Conservation (phyloP, 345 rosid genomes). For the Jatropha curcas region DNA sequence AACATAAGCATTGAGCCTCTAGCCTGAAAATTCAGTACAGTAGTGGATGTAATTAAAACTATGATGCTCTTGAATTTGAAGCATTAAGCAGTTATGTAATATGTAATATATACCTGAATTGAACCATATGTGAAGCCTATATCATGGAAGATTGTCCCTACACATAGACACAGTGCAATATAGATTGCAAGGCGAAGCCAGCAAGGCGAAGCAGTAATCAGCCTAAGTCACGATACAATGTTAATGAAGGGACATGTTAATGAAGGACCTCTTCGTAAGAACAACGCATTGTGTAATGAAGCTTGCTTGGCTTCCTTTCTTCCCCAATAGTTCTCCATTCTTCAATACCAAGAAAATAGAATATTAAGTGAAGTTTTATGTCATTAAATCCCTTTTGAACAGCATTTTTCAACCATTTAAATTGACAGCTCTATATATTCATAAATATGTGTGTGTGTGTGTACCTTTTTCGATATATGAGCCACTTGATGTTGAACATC, state of each 20-base stretch:
- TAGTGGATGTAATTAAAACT: no score
- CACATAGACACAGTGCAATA: slow-evolving; percentile 46
- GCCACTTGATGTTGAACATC: not conserved
- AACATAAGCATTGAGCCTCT: slow-evolving; percentile 53
- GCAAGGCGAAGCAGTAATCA: slow-evolving; percentile 65
- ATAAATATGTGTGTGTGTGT: no score
- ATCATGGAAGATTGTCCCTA: slow-evolving; percentile 45
- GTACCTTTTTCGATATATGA: not conserved
- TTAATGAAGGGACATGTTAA: slow-evolving; percentile 63
- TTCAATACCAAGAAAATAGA: slow-evolving; percentile 10
- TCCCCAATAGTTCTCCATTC: slow-evolving; percentile 27
- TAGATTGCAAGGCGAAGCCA: slow-evolving; percentile 63
- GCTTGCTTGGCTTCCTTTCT: slow-evolving; percentile 43
- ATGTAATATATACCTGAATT: slow-evolving; percentile 44
- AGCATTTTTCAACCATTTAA: not conserved
- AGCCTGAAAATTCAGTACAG: slow-evolving; percentile 29
- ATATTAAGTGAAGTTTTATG: no score
- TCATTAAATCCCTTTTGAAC: not conserved
- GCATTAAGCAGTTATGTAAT: not conserved
- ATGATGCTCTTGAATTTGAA: not conserved
- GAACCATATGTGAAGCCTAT: slow-evolving; percentile 47
- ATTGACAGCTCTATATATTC: not conserved
- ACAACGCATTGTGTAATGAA: slow-evolving; percentile 38
- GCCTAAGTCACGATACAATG: slow-evolving; percentile 65
- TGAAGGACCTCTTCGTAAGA: slow-evolving; percentile 46